These are phyloP conservation scores for Hypomontagnella monticulosa DNA, from an alignment of 495 filamentous ascomycete genomes.

Conservation along the genomic window DNA sequence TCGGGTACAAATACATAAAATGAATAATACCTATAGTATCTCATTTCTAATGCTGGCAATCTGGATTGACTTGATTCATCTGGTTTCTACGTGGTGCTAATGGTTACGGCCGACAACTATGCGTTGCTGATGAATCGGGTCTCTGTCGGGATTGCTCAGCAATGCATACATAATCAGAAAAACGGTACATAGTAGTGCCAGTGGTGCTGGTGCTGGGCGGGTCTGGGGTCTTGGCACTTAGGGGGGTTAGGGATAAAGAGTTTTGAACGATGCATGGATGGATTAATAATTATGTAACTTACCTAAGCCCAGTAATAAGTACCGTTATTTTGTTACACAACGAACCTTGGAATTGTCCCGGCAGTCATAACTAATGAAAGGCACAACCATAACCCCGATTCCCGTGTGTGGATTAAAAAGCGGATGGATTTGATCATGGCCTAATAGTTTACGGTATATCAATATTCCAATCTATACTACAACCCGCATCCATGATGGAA, in stretches of 20 bases:
- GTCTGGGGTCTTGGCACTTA: neutral
- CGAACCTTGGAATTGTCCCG: neutral
- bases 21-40: constrained; percentile 4
- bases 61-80: neutral
- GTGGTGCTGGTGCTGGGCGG: constrained; percentile 6
- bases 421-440: neutral
- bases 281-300: neutral
- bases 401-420: constrained; percentile 10
- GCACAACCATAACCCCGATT: constrained; percentile 38
- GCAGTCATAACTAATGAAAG: constrained; percentile 9
- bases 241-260: neutral
- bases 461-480: too few relatives aligned
- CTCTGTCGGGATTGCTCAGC: constrained; percentile 39
- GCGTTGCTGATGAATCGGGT: constrained; percentile 40
- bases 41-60: constrained; percentile 12
- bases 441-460: too few relatives aligned
- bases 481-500: constrained; percentile 1
- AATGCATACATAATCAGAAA: constrained; percentile 29
- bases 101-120: constrained; percentile 15
- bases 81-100: constrained; percentile 22
- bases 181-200: too few relatives aligned
- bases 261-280: constrained; percentile 9
- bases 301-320: too few relatives aligned
- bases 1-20: neutral
- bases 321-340: neutral